Base-by-base conservation (phyloP, 441 rosid genomes). In the Sinapis alba region DNA sequence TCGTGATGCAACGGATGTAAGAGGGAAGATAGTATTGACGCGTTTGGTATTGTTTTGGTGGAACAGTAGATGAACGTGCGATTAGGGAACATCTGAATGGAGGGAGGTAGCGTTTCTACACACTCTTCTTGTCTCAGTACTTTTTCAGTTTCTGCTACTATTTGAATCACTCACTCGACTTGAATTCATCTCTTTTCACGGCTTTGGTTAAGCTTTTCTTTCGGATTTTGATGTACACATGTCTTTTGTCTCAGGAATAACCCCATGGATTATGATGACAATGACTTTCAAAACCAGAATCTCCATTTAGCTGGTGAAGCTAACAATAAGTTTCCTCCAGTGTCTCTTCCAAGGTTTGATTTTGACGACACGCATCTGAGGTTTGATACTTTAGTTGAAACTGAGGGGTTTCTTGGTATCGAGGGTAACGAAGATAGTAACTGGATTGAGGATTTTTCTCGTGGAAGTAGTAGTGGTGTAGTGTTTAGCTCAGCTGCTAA, bases 201-300 rank as follows among this genome's bases (percentile, higher is more conserved):
- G 56, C 10, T 6, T 13, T n/a, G 47, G 47, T 2, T 10, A 6
- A 1, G 19, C 10, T 56, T 77, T 64, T 4, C 2, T 28, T 63
- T 79, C 5, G 24, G 56, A 12, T 63, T 54, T 21, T 54, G 54
- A 7, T 54, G 21, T 21, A 8, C 4, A 3, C 1, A 12, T 69
- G 6, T 28, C 3, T 12, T 28, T 27, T 74, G 3, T 81, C 78
- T 63, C 81, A 97, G 99, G 94, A 67, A 84, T 78, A 84, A 74
- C 87, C 94, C 87, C 97, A 97, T 97, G 99, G 99, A 94, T 87
- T 92, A 88, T 91, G 97, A 97, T 84, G 99, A 94, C 85, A 94
- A 81, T 85, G 98, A 96, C 84, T 90, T 88, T 89, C 98, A 90
- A 82, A 84, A 92, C 89, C 96, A 88, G 84, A 96, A 90, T 86